These are phyloP conservation scores for Platanthera guangdongensis DNA, from an alignment of 106 monocot species.

Conservation along the genomic window DNA sequence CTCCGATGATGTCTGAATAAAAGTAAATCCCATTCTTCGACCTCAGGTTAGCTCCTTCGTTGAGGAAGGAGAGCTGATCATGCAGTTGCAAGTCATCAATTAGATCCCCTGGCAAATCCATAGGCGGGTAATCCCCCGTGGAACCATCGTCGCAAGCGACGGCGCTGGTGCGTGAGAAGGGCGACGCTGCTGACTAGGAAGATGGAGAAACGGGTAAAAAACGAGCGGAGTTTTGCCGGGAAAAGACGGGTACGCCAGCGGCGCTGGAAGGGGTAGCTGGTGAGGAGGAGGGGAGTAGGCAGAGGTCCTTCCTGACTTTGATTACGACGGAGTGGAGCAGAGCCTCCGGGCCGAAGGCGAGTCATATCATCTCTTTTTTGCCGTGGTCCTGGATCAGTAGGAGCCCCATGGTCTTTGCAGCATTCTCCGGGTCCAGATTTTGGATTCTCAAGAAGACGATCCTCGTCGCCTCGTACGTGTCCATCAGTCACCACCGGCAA, in stretches of 20 bases:
- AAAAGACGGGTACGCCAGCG: constrained; percentile 18
- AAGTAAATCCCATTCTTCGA: constrained; percentile 7
- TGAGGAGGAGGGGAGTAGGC: constrained; percentile 20
- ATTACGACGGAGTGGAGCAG: constrained; percentile 55
- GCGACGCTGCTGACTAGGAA: background rate
- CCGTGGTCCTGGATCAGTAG: constrained; percentile 72
- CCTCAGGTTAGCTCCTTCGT: constrained; percentile 44
- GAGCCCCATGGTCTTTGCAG: constrained; percentile 76
- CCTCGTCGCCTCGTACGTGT: constrained; percentile 88
- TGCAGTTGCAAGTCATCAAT: constrained; percentile 31
- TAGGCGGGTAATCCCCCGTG: background rate
- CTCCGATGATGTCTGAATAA: constrained; percentile 13
- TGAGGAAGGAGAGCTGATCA: constrained; percentile 63
- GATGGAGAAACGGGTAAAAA: background rate
- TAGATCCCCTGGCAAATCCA: background rate
- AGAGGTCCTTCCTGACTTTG: constrained; percentile 55
- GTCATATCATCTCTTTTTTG: constrained; percentile 80
- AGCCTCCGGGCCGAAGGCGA: constrained; percentile 71
- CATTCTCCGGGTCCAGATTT: constrained; percentile 73
- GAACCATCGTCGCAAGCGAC: background rate
- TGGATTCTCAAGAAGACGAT: constrained; percentile 86
- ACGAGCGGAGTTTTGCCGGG: constrained; percentile 43
- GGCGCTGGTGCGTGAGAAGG: background rate
- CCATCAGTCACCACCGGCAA: constrained; percentile 35
- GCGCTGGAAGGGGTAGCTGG: constrained; percentile 9